phyloP scores from a whole-genome alignment of 2,329 filamentous ascomycete species.

The Coniochaeta sp. region DNA sequence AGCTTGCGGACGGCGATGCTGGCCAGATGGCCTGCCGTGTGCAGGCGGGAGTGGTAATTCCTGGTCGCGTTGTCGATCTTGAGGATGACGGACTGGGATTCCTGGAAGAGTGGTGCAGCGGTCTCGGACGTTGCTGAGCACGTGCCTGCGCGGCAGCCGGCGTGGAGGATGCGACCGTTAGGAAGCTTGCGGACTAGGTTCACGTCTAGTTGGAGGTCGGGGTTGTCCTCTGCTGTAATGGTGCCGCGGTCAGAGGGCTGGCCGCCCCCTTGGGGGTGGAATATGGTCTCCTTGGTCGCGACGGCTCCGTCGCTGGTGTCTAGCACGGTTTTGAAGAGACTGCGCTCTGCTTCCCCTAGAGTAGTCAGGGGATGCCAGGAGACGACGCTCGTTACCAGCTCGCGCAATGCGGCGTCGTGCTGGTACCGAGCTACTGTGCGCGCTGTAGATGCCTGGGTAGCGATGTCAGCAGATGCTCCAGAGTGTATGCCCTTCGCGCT shows the following conservation, averaged over 20 bases:
- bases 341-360: constrained; percentile 41
- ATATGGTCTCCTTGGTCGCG: constrained; percentile 59
- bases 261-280: constrained; percentile 68
- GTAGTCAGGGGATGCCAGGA: constrained; percentile 39
- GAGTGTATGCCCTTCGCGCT: no score
- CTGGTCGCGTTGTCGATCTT: constrained; percentile 53
- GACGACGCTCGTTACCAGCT: constrained; percentile 33
- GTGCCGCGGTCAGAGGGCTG: constrained; percentile 61
- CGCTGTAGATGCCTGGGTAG: constrained; percentile 5
- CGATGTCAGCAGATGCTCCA: not conserved
- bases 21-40: constrained; percentile 68
- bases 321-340: constrained; percentile 53
- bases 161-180: constrained; percentile 53
- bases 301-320: constrained; percentile 20
- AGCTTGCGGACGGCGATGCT: constrained; percentile 59
- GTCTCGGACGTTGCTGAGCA: constrained; percentile 4
- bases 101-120: constrained; percentile 21
- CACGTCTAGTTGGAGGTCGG: constrained; percentile 38
- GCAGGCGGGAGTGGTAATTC: constrained; percentile 56
- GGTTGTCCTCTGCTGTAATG: constrained; percentile 30
- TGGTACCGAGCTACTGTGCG: constrained; percentile 37
- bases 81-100: constrained; percentile 42
- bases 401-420: constrained; percentile 32
- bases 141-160: constrained; percentile 45
- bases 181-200: constrained; percentile 48